Evolutionary conservation across 257 asterid genomes (phyloP), one percentile per base, ranked within the genome.

Genomic region (Marsdenia floribunda): DNA sequence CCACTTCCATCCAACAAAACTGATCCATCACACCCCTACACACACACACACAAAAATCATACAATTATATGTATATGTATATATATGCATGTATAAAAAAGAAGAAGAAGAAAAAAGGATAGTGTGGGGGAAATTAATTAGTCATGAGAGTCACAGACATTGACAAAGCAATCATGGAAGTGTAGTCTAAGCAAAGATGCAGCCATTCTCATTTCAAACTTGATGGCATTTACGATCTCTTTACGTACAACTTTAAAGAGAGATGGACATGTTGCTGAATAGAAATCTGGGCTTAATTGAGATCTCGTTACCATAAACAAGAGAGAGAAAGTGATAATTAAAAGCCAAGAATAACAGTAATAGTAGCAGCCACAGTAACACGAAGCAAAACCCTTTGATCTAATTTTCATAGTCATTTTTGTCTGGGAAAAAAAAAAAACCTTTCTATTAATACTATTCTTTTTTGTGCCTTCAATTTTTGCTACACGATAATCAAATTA

Each of bases 1-100:
- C 84, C 85, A 68, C 76, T 87, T 67, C 98, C 96, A 84, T 92
- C 98, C 85, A 92, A 71, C 74, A 92, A 77, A 55, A 90, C 33
- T 5, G 98, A 92, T 64, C 84, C 98, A 74, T 92, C 98, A 68
- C 98, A 92, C 7, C 98, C 98, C 98, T 90, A 44, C 49, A 44
- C 49, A 44, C 49, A 44, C 49, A 44, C 49, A 44, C 49, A 68
- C n/a, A 29, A 40, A 29, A 53, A 70, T 37, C 64, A 68, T 46
- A 46, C 21, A 47, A 40, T 6, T 40, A 6, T 40, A 4, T 40
- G 0, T 3, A 40, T 3, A 4, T 1, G 0, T 5, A 6, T 40
- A 40, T 40, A 6, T 40, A 40, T 40, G 46, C 5, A 40, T 40
- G 46, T 4, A 40, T 40, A 6, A 40, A 40, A 4, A 40, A 40